Evolutionary conservation across 2,329 filamentous ascomycete species (phyloP).

Genomic region (Pseudogymnoascus destructans): DNA sequence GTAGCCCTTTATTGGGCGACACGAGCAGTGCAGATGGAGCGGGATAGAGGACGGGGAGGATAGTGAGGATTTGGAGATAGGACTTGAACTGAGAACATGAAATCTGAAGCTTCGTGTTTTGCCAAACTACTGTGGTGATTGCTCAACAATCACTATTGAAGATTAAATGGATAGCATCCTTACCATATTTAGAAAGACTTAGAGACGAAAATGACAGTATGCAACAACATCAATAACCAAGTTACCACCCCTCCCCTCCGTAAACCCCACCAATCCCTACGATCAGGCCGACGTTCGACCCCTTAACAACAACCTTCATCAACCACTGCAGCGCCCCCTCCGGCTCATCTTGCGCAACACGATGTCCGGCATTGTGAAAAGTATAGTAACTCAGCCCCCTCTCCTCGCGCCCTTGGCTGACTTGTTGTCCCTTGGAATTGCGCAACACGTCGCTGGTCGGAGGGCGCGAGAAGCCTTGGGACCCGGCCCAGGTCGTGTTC

Average conservation of each 20-base stretch:
- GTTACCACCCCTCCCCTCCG: not conserved
- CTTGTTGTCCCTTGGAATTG: not conserved
- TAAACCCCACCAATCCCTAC: not conserved
- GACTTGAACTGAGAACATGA: not conserved
- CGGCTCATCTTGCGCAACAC: conserved; percentile 1
- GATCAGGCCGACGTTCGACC: not conserved
- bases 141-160: not conserved
- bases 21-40: not conserved
- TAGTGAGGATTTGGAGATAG: not conserved
- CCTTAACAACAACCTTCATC: not conserved
- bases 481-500: conserved; percentile 55
- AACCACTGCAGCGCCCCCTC: not conserved
- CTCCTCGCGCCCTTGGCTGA: not conserved
- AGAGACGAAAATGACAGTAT: not conserved
- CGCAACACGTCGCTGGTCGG: conserved; percentile 25
- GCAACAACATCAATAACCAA: not conserved
- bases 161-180: not conserved
- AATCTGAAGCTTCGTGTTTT: too few relatives aligned
- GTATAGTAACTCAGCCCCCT: conserved; percentile 10
- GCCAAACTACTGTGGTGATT: not conserved
- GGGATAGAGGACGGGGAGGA: not conserved
- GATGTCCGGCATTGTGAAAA: conserved; percentile 6
- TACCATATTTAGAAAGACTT: not conserved
- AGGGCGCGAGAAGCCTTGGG: conserved; percentile 42
- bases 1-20: not conserved